Percentiles rank a stretch among this genome's conserved stretches.
These are phyloP conservation scores for Trametes sp. DNA, from an alignment of 1,284 basidiomycete species.

Conservation along the genomic window DNA sequence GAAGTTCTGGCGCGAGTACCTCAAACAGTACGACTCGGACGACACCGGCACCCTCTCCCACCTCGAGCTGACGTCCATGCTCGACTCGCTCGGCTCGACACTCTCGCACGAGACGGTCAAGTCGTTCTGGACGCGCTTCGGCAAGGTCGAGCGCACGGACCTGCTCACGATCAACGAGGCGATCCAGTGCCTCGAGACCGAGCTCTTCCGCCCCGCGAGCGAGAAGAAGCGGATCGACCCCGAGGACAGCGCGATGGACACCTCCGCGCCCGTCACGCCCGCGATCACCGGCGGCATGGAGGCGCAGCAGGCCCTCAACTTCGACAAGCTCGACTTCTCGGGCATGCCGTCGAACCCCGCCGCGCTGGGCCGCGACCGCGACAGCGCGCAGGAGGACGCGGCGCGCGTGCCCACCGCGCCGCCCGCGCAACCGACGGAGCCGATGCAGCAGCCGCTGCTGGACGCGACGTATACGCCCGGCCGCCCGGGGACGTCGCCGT, in stretches of 20 bases:
- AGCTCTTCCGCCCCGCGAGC: constrained; percentile 73
- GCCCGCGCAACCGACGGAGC: constrained; percentile 50
- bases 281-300: constrained; percentile 43
- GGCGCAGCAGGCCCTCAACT: constrained; percentile 47
- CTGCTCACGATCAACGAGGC: constrained; percentile 84
- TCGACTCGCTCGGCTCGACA: constrained; percentile 96
- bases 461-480: constrained; percentile 31
- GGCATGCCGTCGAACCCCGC: constrained; percentile 53
- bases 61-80: constrained; percentile 94
- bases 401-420: constrained; percentile 32
- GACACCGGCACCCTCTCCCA: constrained; percentile 83
- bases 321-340: constrained; percentile 71
- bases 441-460: constrained; percentile 51
- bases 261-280: constrained; percentile 57
- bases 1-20: constrained; percentile 91
- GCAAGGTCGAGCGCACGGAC: constrained; percentile 73
- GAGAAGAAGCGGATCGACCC: constrained; percentile 70
- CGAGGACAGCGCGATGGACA: constrained; percentile 45
- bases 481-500: background rate
- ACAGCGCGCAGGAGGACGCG: constrained; percentile 22
- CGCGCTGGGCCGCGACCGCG: constrained; percentile 17
- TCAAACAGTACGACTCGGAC: constrained; percentile 92
- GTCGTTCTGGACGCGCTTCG: constrained; percentile 79
- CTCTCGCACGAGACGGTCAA: constrained; percentile 83
- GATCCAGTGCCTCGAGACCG: constrained; percentile 82